These are phyloP conservation scores for Aspergillus costaricaensis DNA, from an alignment of 2,329 filamentous ascomycete genomes.

Conservation along the genomic window DNA sequence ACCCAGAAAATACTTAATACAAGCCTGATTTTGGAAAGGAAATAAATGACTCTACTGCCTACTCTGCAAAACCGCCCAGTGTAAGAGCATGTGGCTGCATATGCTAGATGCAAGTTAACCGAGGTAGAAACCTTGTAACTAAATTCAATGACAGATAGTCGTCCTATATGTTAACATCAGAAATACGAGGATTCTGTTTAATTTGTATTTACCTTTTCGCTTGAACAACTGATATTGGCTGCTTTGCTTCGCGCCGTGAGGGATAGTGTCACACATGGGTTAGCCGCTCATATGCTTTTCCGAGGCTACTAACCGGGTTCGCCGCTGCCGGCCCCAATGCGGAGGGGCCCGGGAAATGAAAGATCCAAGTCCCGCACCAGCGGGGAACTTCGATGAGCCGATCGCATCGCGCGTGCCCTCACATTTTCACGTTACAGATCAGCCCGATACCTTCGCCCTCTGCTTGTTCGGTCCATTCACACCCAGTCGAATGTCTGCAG, in stretches of 20 bases:
- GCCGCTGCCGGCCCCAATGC: slow-evolving; percentile 19
- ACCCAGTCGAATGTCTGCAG: slow-evolving; percentile 30
- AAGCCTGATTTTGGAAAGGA: not conserved
- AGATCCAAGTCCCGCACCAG: slow-evolving; percentile 20
- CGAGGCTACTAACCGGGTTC: slow-evolving; percentile 7
- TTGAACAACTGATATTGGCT: too few relatives aligned
- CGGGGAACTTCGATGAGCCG: slow-evolving; percentile 22
- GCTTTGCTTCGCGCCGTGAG: too few relatives aligned
- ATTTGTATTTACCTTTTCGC: too few relatives aligned
- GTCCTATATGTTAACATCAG: not conserved
- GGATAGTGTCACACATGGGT: not conserved
- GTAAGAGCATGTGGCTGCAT: not conserved
- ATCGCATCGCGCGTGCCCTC: slow-evolving; percentile 21
- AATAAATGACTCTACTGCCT: not conserved
- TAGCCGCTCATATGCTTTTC: slow-evolving; percentile 3
- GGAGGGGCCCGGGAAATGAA: slow-evolving; percentile 26
- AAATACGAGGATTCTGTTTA: too few relatives aligned
- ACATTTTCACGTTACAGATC: slow-evolving; percentile 14
- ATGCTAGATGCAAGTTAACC: not conserved
- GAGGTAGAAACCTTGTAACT: not conserved
- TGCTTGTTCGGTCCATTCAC: slow-evolving; percentile 3
- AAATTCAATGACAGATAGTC: not conserved
- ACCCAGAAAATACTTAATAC: not conserved
- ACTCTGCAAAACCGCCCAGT: not conserved
- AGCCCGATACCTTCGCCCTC: slow-evolving; percentile 12